phyloP scores from a whole-genome alignment of 148 eudicot species.

The Persicaria maculosa region DNA sequence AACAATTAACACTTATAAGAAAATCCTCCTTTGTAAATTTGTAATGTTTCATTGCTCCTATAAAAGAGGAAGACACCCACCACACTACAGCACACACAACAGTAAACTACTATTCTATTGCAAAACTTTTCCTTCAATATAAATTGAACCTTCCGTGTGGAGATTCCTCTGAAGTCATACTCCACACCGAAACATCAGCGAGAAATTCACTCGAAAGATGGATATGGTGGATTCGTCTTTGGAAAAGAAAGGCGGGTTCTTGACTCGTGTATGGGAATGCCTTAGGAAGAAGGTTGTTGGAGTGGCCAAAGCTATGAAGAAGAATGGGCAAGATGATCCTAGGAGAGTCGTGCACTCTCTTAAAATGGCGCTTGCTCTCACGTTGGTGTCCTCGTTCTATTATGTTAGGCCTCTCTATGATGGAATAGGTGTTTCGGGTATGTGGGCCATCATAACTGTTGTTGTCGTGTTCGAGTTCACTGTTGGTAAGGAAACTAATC shows the following conservation, averaged over 20 bases:
- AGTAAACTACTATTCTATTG: not conserved
- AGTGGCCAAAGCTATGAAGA: not conserved
- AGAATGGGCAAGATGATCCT: slow-evolving; percentile 12
- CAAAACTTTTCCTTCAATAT: not conserved
- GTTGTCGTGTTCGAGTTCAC: slow-evolving; percentile 15
- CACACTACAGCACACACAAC: not conserved
- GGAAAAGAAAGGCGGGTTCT: not conserved
- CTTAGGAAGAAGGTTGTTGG: not conserved
- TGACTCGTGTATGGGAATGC: not conserved
- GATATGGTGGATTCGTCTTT: not conserved
- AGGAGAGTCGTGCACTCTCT: slow-evolving; percentile 9
- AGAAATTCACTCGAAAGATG: not conserved
- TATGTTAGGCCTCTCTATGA: slow-evolving; percentile 7
- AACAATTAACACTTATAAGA: not conserved
- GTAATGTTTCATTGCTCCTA: not conserved
- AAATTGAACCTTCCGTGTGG: not conserved
- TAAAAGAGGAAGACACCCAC: slow-evolving; percentile 7
- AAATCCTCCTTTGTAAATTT: not conserved
- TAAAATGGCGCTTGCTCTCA: slow-evolving; percentile 12
- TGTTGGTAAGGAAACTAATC: slow-evolving; percentile 9
- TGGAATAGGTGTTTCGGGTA: slow-evolving; percentile 10
- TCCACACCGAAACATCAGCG: not conserved
- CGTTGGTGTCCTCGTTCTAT: slow-evolving; percentile 5
- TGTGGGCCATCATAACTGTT: slow-evolving; percentile 15
- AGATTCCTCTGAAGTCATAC: slow-evolving; percentile 3